Evolutionary conservation across 2,329 filamentous ascomycete genomes (phyloP).

Genomic region (Alternaria incomplexa): DNA sequence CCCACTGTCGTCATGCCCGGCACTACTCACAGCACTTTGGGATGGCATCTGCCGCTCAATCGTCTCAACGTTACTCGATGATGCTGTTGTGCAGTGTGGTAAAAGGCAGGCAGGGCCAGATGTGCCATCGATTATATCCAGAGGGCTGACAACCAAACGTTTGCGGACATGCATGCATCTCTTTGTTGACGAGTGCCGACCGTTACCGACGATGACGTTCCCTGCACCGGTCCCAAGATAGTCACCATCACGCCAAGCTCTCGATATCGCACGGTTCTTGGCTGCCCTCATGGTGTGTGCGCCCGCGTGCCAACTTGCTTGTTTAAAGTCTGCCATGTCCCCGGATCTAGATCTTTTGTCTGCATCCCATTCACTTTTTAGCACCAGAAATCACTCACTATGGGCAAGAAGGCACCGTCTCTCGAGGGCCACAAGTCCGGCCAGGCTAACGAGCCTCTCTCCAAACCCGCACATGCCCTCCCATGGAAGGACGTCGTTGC

Average conservation of each 20-base stretch:
- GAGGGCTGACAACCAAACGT: constrained; percentile 6
- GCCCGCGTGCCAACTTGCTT: constrained; percentile 21
- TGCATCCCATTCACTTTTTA: constrained; percentile 29
- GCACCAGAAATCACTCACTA: constrained; percentile 32
- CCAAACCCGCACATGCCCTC: constrained; percentile 67
- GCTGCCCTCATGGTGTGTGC: constrained; percentile 33
- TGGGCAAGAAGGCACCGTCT: constrained; percentile 47
- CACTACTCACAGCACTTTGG: not conserved
- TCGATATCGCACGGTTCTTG: constrained; percentile 36
- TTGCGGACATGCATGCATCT: constrained; percentile 16
- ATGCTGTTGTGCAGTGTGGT: not conserved
- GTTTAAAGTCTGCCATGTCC: constrained; percentile 40
- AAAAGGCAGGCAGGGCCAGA: not conserved
- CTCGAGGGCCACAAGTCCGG: constrained; percentile 51
- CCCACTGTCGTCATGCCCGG: constrained; percentile 8
- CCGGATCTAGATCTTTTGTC: constrained; percentile 41
- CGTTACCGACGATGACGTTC: constrained; percentile 34
- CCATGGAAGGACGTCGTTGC: constrained; percentile 59
- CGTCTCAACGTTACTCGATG: not conserved
- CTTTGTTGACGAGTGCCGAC: constrained; percentile 23
- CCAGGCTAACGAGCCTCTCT: constrained; percentile 61
- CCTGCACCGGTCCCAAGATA: constrained; percentile 33
- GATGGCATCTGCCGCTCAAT: not conserved
- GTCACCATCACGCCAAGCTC: constrained; percentile 35
- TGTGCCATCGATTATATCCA: constrained; percentile 10